Percentiles rank a stretch among this genome's conserved stretches.
phyloP scores from a whole-genome alignment of 352 stramenopile genomes.

The Pythium brassicae region DNA sequence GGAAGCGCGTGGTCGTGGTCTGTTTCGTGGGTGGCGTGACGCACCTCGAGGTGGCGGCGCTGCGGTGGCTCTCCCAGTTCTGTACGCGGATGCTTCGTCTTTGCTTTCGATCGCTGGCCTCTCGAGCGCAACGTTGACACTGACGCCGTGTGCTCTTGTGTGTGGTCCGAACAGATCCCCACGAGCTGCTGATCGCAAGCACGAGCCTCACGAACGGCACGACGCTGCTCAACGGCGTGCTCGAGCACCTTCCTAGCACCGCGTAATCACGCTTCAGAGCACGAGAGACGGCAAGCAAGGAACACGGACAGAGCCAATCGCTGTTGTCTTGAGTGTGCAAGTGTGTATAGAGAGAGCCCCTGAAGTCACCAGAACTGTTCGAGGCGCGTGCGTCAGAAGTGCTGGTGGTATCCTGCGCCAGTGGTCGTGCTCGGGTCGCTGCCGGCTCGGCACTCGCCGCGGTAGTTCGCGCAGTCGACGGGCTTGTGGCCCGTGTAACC shows the following conservation, averaged over 20 bases:
- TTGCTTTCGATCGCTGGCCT: not conserved
- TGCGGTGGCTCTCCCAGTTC: conserved; percentile 67
- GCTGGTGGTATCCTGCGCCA: conserved; percentile 49
- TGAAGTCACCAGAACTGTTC: too few species aligned
- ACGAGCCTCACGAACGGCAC: conserved; percentile 60
- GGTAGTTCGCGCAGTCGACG: conserved; percentile 73
- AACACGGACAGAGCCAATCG: not conserved
- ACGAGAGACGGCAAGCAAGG: not conserved
- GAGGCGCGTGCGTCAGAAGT: conserved; percentile 26
- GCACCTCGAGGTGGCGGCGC: conserved; percentile 65
- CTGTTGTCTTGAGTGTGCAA: not conserved
- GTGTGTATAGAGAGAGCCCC: not conserved
- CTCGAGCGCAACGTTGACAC: not conserved
- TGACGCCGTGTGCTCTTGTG: not conserved
- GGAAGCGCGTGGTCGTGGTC: conserved; percentile 49
- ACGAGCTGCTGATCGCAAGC: conserved; percentile 54
- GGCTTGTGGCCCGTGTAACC: conserved; percentile 83
- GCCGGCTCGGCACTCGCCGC: conserved; percentile 61
- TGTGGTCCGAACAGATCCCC: conserved; percentile 31
- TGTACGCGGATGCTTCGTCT: conserved; percentile 28
- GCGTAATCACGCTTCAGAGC: not conserved
- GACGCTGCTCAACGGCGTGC: conserved; percentile 38
- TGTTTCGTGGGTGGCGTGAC: conserved; percentile 69
- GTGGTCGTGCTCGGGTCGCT: conserved; percentile 57
- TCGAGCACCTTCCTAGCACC: conserved; percentile 42